These are phyloP conservation scores for Eucalyptus pauciflora DNA, from an alignment of 345 rosid genomes.

Conservation along the genomic window DNA sequence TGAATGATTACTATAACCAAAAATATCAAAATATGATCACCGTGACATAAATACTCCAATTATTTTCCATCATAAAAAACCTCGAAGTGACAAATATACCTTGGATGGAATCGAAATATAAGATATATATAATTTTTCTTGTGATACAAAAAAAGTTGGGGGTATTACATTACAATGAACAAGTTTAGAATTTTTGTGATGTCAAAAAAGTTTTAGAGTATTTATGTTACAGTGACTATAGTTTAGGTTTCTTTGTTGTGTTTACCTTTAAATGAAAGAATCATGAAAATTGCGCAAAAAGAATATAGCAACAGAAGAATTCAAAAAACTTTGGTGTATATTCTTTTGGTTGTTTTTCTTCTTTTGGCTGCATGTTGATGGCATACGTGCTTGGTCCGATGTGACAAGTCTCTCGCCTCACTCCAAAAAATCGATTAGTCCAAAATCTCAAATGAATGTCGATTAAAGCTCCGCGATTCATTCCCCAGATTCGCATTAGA, in stretches of 20 bases:
- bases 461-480: background rate
- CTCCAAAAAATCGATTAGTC: background rate
- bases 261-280: background rate
- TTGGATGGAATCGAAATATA: too few species aligned
- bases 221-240: too few species aligned
- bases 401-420: background rate
- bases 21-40: too few species aligned
- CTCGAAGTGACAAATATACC: too few species aligned
- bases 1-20: too few species aligned
- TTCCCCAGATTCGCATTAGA: background rate
- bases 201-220: background rate
- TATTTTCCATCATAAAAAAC: background rate
- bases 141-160: too few species aligned
- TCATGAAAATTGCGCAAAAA: background rate
- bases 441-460: background rate
- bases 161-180: too few species aligned
- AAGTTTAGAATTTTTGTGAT: background rate
- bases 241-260: too few species aligned
- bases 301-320: background rate
- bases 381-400: background rate
- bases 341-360: background rate
- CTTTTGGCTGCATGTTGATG: background rate
- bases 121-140: too few species aligned
- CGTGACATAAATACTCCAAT: background rate
- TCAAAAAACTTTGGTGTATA: background rate